A percentile compares a stretch with the other conserved stretches of the same genome.
phyloP scores from a whole-genome alignment of 108 stramenopile species.

The Nitzschia sp. region DNA sequence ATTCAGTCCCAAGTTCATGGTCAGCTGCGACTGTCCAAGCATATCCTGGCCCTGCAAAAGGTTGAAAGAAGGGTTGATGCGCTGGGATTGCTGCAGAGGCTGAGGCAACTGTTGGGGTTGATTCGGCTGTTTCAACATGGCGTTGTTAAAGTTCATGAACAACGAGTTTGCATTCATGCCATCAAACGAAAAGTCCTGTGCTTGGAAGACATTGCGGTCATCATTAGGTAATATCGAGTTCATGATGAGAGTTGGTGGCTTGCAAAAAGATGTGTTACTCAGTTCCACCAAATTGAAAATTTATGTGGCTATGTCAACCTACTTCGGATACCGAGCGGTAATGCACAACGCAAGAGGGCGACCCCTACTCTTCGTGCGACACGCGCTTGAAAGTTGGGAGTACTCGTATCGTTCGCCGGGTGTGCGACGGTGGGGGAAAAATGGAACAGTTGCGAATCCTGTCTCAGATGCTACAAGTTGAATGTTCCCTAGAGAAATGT shows the following conservation, averaged over 20 bases:
- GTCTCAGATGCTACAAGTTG: too few relatives aligned
- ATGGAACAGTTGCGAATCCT: too few relatives aligned
- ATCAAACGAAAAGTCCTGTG: not conserved
- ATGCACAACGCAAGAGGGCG: slow-evolving; percentile 2
- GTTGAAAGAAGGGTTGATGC: slow-evolving; percentile 10
- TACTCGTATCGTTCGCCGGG: too few relatives aligned
- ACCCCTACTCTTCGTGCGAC: not conserved
- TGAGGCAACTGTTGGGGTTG: not conserved
- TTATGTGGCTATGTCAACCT: not conserved
- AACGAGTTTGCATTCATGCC: not conserved
- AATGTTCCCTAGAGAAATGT: too few relatives aligned
- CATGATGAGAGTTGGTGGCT: not conserved
- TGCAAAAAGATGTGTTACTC: not conserved
- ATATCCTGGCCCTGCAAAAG: slow-evolving; percentile 1
- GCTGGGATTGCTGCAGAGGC: not conserved
- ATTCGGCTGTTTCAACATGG: not conserved
- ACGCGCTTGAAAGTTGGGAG: not conserved
- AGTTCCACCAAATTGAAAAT: not conserved
- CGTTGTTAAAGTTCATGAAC: slow-evolving; percentile 10
- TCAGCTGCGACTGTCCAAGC: not conserved
- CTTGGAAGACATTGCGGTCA: not conserved
- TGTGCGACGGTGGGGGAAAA: too few relatives aligned
- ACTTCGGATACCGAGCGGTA: slow-evolving; percentile 11
- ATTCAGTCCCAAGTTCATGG: not conserved
- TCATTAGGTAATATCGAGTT: not conserved